Base-by-base conservation (phyloP, 768 basidiomycete genomes). In the Hygrophoropsis aurantiaca region DNA sequence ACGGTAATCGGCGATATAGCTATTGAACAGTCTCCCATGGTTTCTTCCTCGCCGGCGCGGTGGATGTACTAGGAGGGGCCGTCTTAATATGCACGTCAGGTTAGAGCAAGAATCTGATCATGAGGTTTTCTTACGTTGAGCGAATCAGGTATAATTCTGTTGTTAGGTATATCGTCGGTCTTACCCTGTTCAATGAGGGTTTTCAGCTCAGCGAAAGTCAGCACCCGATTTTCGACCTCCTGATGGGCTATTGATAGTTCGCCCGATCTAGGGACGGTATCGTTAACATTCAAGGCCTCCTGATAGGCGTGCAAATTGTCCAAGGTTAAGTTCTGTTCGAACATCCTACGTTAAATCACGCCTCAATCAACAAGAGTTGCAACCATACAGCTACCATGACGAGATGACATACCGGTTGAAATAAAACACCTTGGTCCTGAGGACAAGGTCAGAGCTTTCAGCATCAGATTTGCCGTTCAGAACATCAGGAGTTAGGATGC, bases 101-200 rank as follows among this genome's bases (percentile, higher is more conserved):
- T 11, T 23, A 27, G 33, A 43, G 35, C 27, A 42, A 18, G 18
- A 46, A 20, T 32, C 24, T 25, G 32, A 50, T 42, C 32, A 52
- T 33, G 23, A 30, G 33, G 44, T 18, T 26, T 27, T 61, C 79
- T 52, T 58, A 87, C 89, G 66, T 84, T 87, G 27, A 90, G 55
- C 2, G 60, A 68, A n/a, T 84, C 73, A 0, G 84, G 81, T 37
- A 91, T 87, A 44, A 74, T 50, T 54, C 82, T 87, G 60, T 90
- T 91, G 57, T 90, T 86, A 1, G 89, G 89, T 30, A 91, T 88
- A 59, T 82, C 67, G 53, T 87, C 85, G 3, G 80, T 77, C 52
- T 75, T 80, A 15, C 87, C 88, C 16, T 84, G 71, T 55, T 87
- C 80, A 49, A 91, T 86, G 49, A 91, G 69, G 27, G 73, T 73